Base-by-base conservation (phyloP, 2,329 filamentous ascomycete species). In the Alternaria incomplexa region DNA sequence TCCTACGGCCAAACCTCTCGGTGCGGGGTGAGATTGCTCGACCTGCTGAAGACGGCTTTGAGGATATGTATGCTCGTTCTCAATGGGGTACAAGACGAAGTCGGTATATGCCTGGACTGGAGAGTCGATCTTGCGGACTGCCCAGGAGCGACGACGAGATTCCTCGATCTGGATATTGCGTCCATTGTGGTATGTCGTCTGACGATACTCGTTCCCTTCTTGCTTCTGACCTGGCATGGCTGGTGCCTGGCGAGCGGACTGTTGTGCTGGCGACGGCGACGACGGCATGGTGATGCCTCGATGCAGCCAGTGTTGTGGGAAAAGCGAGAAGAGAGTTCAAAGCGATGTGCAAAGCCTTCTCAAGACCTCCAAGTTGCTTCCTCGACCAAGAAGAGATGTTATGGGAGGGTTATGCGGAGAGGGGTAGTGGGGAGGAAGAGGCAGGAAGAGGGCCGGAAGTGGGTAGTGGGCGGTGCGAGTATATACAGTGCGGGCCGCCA, bases 141-240 rank as follows among this genome's bases (percentile, higher is more conserved):
- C 32, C 53, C 64, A 60, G 22, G 66, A 56, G 56, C 65, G 67
- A 67, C 67, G 69, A 69, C 65, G 69, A 69, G 64, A 72, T 52
- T 78, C 73, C 11, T 70, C 61, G 25, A 76, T 68, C 45, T 62
- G 72, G 45, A 72, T 55, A 51, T 56, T 64, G 30, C 64, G 63
- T 20, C 69, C 69, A 67, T 77, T 58, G 51, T 69, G 62, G 54
- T 75, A 76, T 47, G 70, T 63, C n/a, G 63, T 66, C 53, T 73
- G 66, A 50, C 73, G 73, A 60, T 74, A 73, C 23, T 58, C 48
- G 23, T 61, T 32, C 15, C 26, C 11, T 7, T 43, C 23, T 22
- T 58, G 13, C 26, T 46, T n/a, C 12, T 30, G 23, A 9, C 25
- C 20, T 4, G 30, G 23, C n/a, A 20, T 4, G 6, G 1, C 6